These are phyloP conservation scores for Waltergamsia citrina DNA, from an alignment of 2,329 filamentous ascomycete genomes.

Conservation along the genomic window DNA sequence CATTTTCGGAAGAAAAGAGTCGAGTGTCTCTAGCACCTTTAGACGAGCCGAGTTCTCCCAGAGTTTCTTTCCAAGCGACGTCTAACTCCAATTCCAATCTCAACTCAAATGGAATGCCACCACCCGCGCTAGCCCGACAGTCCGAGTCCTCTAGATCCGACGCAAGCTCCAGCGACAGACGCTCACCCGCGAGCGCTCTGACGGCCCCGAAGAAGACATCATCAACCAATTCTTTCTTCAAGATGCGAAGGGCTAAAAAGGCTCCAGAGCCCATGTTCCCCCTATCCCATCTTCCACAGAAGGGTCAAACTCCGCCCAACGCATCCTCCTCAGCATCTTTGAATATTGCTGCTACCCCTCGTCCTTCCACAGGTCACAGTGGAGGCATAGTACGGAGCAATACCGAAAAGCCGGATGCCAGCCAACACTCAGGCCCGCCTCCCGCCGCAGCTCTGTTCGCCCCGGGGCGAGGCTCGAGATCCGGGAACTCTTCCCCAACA, in stretches of 20 bases:
- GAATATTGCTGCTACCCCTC: slow-evolving; percentile 18
- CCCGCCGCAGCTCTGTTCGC: slow-evolving; percentile 39
- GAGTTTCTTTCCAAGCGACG: slow-evolving; percentile 17
- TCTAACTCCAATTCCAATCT: slow-evolving; percentile 15
- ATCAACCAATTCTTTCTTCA: slow-evolving; percentile 68
- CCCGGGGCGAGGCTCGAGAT: slow-evolving; percentile 23
- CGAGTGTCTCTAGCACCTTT: slow-evolving; percentile 28
- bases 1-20: slow-evolving; percentile 32
- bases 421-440: slow-evolving; percentile 20
- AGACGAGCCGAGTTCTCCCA: slow-evolving; percentile 42
- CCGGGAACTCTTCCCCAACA: slow-evolving; percentile 59
- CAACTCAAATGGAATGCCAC: slow-evolving; percentile 43
- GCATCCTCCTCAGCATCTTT: slow-evolving; percentile 34
- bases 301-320: slow-evolving; percentile 35
- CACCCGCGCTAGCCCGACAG: slow-evolving; percentile 28
- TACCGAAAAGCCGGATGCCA: slow-evolving; percentile 12
- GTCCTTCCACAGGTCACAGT: slow-evolving; percentile 24
- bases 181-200: slow-evolving; percentile 49
- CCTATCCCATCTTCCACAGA: slow-evolving; percentile 73
- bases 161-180: slow-evolving; percentile 62
- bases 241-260: slow-evolving; percentile 67
- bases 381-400: slow-evolving; percentile 2
- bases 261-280: slow-evolving; percentile 74
- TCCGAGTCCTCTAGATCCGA: slow-evolving; percentile 83
- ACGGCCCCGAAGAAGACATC: slow-evolving; percentile 50